phyloP scores from a whole-genome alignment of 352 stramenopile species.

The Globisporangium barbulae region DNA sequence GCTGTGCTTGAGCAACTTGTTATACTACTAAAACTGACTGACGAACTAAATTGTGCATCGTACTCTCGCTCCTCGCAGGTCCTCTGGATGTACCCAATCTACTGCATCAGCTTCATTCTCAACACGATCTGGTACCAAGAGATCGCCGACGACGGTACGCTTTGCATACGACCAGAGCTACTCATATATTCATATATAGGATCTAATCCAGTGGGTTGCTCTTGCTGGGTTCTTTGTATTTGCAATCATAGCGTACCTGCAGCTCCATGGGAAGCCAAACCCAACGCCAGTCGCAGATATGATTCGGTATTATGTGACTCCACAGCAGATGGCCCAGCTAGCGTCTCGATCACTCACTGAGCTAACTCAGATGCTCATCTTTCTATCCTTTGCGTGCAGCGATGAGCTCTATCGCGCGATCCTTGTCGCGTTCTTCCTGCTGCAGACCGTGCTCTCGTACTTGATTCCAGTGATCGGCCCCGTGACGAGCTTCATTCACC shows the following conservation, averaged over 20 bases:
- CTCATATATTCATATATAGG: not conserved
- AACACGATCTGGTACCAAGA: constrained; percentile 92
- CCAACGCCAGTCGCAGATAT: constrained; percentile 77
- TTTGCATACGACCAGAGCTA: not conserved
- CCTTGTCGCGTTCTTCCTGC: constrained; percentile 81
- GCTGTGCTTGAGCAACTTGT: not conserved
- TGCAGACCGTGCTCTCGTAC: constrained; percentile 84
- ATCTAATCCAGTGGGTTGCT: not conserved
- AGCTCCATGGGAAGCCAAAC: constrained; percentile 77
- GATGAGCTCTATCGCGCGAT: constrained; percentile 87
- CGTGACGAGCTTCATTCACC: constrained; percentile 75
- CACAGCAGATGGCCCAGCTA: not conserved
- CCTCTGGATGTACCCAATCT: constrained; percentile 90
- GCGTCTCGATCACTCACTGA: not conserved
- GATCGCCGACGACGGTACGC: constrained; percentile 80
- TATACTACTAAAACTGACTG: not conserved
- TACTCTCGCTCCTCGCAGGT: constrained; percentile 25
- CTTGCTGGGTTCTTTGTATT: not conserved
- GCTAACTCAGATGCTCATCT: not conserved
- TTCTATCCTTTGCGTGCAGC: constrained; percentile 18
- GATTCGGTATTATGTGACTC: constrained; percentile 59
- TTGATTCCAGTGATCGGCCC: constrained; percentile 74
- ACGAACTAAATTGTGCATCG: too few species aligned
- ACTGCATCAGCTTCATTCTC: constrained; percentile 90
- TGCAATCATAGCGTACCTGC: constrained; percentile 54